These are phyloP conservation scores for Trichoderma koningii DNA, from an alignment of 2,329 filamentous ascomycete species.

Conservation along the genomic window DNA sequence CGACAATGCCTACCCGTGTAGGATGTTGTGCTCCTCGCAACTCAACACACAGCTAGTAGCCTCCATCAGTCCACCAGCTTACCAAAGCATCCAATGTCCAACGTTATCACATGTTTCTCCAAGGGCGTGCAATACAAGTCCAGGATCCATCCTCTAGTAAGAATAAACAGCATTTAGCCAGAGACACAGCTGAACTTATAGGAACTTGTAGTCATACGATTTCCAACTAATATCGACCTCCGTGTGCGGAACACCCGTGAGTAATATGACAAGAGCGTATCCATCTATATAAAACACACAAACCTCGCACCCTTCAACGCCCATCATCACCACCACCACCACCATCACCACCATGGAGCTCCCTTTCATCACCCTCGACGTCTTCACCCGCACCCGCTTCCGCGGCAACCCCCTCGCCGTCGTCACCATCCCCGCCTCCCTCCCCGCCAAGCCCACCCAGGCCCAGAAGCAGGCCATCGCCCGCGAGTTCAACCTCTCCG, in stretches of 20 bases:
- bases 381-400: conserved; percentile 56
- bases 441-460: conserved; percentile 47
- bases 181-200: background rate
- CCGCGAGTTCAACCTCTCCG: conserved; percentile 64
- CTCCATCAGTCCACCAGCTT: background rate
- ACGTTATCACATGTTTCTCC: background rate
- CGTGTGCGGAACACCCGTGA: background rate
- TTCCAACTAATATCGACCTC: background rate
- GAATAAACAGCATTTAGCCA: background rate
- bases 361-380: conserved; percentile 57
- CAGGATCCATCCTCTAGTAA: background rate
- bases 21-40: too few species aligned
- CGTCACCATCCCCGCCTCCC: conserved; percentile 51
- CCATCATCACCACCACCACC: background rate
- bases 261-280: background rate
- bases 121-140: background rate
- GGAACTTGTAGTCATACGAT: too few species aligned
- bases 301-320: too few species aligned
- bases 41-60: background rate
- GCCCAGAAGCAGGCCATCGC: conserved; percentile 60
- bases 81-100: background rate
- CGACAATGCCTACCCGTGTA: too few species aligned
- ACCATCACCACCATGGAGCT: conserved; percentile 42
- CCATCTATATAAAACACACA: too few species aligned
- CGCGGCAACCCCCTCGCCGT: conserved; percentile 64